Conservation (phyloP, 2,329 filamentous ascomycete genomes). For the Intubia oerlemansii region DNA sequence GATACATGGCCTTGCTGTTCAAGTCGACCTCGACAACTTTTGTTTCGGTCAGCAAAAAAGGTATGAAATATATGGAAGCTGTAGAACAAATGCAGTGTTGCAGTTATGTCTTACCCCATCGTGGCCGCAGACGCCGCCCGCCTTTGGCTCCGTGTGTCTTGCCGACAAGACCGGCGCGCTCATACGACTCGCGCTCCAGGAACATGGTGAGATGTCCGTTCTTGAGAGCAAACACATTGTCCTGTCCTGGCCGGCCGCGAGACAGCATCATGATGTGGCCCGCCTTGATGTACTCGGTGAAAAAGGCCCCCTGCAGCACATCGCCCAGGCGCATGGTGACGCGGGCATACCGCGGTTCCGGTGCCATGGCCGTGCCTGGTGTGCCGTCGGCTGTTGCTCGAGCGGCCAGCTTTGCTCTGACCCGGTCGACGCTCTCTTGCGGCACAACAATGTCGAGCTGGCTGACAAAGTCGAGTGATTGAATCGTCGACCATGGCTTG, state of each 20-base stretch:
- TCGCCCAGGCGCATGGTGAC: slow-evolving; percentile 54
- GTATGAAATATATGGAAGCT: too few relatives aligned
- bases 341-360: slow-evolving; percentile 33
- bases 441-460: slow-evolving; percentile 56
- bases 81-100: not conserved
- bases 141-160: slow-evolving; percentile 40
- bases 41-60: not conserved
- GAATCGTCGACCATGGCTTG: slow-evolving; percentile 54
- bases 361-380: slow-evolving; percentile 4
- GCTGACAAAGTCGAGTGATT: slow-evolving; percentile 32
- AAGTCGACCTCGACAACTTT: slow-evolving; percentile 61
- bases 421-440: too few relatives aligned
- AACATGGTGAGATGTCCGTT: slow-evolving; percentile 56
- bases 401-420: slow-evolving; percentile 28
- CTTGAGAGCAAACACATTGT: slow-evolving; percentile 50
- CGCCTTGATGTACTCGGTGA: slow-evolving; percentile 65
- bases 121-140: slow-evolving; percentile 36
- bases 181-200: slow-evolving; percentile 62
- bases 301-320: slow-evolving; percentile 54
- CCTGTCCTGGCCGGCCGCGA: slow-evolving; percentile 45
- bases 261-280: slow-evolving; percentile 71
- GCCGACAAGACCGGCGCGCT: slow-evolving; percentile 67
- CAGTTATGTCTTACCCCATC: slow-evolving; percentile 65
- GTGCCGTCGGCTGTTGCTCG: not conserved
- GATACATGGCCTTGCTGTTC: slow-evolving; percentile 51